A percentile compares a stretch with the other conserved stretches of the same genome.
phyloP scores from a whole-genome alignment of 768 basidiomycete genomes.

The Pisolithus microcarpus region DNA sequence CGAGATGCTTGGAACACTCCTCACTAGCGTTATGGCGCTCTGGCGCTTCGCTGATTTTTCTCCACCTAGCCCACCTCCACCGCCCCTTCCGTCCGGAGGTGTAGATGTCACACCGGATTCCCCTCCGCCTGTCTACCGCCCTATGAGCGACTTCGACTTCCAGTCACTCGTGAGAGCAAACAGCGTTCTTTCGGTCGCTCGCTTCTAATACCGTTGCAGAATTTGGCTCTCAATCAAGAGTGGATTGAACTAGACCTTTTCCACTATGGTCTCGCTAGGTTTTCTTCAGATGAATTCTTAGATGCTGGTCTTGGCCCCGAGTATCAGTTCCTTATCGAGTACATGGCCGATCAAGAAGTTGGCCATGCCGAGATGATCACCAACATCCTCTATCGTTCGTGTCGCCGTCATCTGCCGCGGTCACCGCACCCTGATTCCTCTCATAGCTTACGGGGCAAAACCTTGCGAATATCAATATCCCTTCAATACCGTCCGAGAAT shows the following conservation, averaged over 20 bases:
- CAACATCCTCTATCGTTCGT: slow-evolving; percentile 41
- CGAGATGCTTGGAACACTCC: background rate
- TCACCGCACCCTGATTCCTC: background rate
- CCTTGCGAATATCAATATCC: slow-evolving; percentile 53
- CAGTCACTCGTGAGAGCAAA: slow-evolving; percentile 34
- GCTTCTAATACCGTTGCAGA: slow-evolving; percentile 19
- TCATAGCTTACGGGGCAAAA: slow-evolving; percentile 37
- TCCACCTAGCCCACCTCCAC: background rate
- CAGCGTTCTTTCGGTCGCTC: background rate
- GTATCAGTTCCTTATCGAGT: slow-evolving; percentile 49
- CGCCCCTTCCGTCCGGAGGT: slow-evolving; percentile 17
- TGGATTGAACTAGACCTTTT: background rate
- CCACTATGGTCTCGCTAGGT: slow-evolving; percentile 15
- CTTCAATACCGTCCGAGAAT: slow-evolving; percentile 50
- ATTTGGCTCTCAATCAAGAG: slow-evolving; percentile 35
- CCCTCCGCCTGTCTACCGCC: slow-evolving; percentile 26
- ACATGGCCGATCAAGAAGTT: slow-evolving; percentile 58
- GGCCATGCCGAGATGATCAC: slow-evolving; percentile 51
- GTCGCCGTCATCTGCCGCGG: background rate
- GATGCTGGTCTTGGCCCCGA: slow-evolving; percentile 45
- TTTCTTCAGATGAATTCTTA: slow-evolving; percentile 50
- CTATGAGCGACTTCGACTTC: slow-evolving; percentile 40
- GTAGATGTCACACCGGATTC: slow-evolving; percentile 14
- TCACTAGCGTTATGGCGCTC: background rate
- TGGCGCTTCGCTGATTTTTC: background rate